Evolutionary conservation across 495 filamentous ascomycete species (phyloP), one percentile per base, ranked within the genome.

Genomic region (Podospora pseudocomata): DNA sequence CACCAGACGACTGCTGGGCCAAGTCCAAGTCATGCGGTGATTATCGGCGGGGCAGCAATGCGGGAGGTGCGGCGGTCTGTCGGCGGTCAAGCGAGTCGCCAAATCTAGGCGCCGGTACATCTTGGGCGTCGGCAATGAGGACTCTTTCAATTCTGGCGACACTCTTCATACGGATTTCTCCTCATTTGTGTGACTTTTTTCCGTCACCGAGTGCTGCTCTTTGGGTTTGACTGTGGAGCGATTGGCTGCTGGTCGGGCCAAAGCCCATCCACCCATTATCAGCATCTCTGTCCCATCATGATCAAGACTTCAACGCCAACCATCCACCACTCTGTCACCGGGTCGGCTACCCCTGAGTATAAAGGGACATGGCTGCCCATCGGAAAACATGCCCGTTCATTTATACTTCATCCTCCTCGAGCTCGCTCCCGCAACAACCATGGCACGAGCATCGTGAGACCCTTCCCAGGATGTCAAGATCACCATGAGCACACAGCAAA

Each of bases 81-180:
- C 39, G 39, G 70, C 67, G 69, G 69, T 74, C 74, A 74, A 74
- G 70, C 70, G 56, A 70, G 39, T 63, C 58, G 55, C 63, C 61
- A 34, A 67, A 61, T 60, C 26, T 61, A 4, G 44, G 5, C 54
- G 23, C 60, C 44, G 20, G 55, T 57, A 16, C 58, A 60, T 28
- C 58, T 60, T 60, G 58, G 20, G 13, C 4, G 9, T 60, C 58
- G 19, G 19, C 3, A 28, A 18, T 20, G 58, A 54, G 44, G 18
- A 23, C 39, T 28, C 62, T n/a, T 2, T 44, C 27, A n/a, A 49
- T 13, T 39, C 11, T 11, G 34, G 11, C 34, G 5, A 11, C 23
- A 23, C 23, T 23, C 23, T 23, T 23, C 23, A 23, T 1, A 23
- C 23, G 23, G 23, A 23, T 23, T 23, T 23, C 23, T 23, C 23